These are phyloP conservation scores for Hirschfeldia incana DNA, from an alignment of 345 rosid genomes.

Conservation along the genomic window DNA sequence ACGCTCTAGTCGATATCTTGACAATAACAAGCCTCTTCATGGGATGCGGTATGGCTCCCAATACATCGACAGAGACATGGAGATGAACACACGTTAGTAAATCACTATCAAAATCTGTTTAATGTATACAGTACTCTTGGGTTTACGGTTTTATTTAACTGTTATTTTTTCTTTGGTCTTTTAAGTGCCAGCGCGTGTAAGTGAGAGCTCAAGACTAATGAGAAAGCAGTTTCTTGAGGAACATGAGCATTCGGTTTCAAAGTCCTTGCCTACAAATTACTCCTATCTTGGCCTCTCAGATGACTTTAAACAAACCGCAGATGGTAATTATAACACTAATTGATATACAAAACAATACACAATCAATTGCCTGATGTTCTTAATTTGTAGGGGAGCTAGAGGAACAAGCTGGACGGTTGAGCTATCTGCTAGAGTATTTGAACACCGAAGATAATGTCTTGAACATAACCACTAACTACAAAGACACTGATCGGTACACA, in stretches of 20 bases:
- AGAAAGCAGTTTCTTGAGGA: slow-evolving; percentile 34
- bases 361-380: background rate
- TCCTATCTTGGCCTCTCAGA: slow-evolving; percentile 55
- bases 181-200: slow-evolving; percentile 45
- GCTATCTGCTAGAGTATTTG: slow-evolving; percentile 60
- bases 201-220: slow-evolving; percentile 51
- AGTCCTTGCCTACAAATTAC: slow-evolving; percentile 42
- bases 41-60: slow-evolving; percentile 46
- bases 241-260: slow-evolving; percentile 45
- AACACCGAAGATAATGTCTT: slow-evolving; percentile 51
- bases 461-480: slow-evolving; percentile 48
- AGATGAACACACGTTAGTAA: slow-evolving; percentile 54
- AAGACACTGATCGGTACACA: slow-evolving; percentile 65
- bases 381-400: slow-evolving; percentile 33
- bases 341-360: background rate
- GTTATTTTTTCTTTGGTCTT: background rate
- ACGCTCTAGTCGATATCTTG: slow-evolving; percentile 62
- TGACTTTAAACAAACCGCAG: slow-evolving; percentile 45
- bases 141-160: background rate
- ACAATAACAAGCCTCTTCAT: slow-evolving; percentile 56
- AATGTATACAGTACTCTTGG: slow-evolving; percentile 11
- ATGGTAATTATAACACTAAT: slow-evolving; percentile 45
- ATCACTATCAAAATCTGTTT: background rate
- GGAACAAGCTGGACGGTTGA: slow-evolving; percentile 55
- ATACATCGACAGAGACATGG: slow-evolving; percentile 59